phyloP scores from a whole-genome alignment of 441 rosid species.

The Pelargonium cotyledonis region DNA sequence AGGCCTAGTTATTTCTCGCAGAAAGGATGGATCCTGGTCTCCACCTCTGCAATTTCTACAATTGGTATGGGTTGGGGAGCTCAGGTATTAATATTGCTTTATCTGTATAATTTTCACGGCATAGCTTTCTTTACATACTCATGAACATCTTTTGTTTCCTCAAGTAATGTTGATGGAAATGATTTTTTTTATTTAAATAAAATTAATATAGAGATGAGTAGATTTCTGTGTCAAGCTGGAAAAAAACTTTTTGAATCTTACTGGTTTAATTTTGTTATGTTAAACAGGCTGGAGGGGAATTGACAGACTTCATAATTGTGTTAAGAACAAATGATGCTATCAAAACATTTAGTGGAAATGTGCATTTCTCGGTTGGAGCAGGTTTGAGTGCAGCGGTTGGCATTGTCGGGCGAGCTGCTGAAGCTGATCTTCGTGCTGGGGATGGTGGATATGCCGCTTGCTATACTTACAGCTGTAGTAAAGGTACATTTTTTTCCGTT shows the following conservation, averaged over 20 bases:
- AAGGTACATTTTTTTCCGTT: slow-evolving; percentile 19
- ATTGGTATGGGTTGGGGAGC: slow-evolving; percentile 98
- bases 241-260: too few relatives aligned
- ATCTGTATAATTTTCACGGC: too few relatives aligned
- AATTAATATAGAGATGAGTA: background rate
- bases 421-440: slow-evolving; percentile 89
- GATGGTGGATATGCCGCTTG: slow-evolving; percentile 93
- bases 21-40: slow-evolving; percentile 92
- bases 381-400: slow-evolving; percentile 91
- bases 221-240: background rate
- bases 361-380: slow-evolving; percentile 79
- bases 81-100: slow-evolving; percentile 46
- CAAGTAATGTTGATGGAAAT: background rate
- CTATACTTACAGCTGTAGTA: slow-evolving; percentile 94
- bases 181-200: background rate
- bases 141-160: background rate
- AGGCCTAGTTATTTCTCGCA: slow-evolving; percentile 77
- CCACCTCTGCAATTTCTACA: slow-evolving; percentile 87
- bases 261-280: too few relatives aligned
- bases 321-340: slow-evolving; percentile 80
- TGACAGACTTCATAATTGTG: slow-evolving; percentile 76
- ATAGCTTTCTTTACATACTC: too few relatives aligned
- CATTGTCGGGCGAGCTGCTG: slow-evolving; percentile 64
- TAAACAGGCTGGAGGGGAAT: slow-evolving; percentile 89
- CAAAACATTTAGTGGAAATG: slow-evolving; percentile 74